Evolutionary conservation across 2,329 filamentous ascomycete genomes (phyloP), one percentile per base, ranked within the genome.

Genomic region (Epichloe coenophiala): DNA sequence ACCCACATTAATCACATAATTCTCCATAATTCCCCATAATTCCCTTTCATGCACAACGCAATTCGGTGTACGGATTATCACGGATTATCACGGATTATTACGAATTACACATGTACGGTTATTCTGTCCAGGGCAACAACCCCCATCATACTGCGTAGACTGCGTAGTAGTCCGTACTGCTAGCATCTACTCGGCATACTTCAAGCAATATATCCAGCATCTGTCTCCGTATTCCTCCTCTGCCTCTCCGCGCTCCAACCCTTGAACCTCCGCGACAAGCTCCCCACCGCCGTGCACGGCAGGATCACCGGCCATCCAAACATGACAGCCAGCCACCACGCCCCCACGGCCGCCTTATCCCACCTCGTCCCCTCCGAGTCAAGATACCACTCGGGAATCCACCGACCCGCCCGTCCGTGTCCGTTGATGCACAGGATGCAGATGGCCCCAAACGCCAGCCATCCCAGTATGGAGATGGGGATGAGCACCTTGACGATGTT

Each of bases 271-370:
- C 77, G 83, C 65, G 69, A 79, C 48, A 86, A 87, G 68, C 91
- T 93, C 70, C 77, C 94, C 31, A 74, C 82, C 60, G 84, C 81
- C 56, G 77, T 82, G 59, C 90, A 86, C 0, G 72, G 70, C 47
- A 79, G 72, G 57, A 88, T 91, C 58, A 71, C 73, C 4, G 81
- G 81, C 52, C 64, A 67, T n/a, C 61, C 51, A 38, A 65, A 39
- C 21, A 66, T 21, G 2, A 65, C 56, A 2, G 50, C 56, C 1
- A 51, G 13, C 64, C 63, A 67, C 64, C 63, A 66, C 1, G 40
- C 47, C 9, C 47, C 54, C 41, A 67, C 57, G 6, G 51, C 17
- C 4, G 55, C 46, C 41, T 54, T 57, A n/a, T 63, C 57, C 47
- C 50, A 50, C 3, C 13, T 27, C 15, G 54, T 57, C 1, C 58